Base-by-base conservation (phyloP, 139 green algal genomes). In the Spirogloea muscicola region DNA sequence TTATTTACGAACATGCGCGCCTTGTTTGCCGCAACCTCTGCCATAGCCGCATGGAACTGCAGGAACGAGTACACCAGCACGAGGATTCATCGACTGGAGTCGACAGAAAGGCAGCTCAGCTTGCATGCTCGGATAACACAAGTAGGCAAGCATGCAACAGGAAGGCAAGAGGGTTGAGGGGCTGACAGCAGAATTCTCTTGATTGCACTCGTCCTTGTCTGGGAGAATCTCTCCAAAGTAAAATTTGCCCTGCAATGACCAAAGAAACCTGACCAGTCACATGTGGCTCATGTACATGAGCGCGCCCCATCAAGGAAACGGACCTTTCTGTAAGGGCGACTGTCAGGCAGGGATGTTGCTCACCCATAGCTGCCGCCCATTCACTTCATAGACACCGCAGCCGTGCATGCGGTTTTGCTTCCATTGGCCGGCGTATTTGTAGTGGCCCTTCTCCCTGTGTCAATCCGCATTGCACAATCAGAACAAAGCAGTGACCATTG, bases 1-100 rank as follows among this genome's bases (percentile, higher is more conserved):
- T 79, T 79, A 38, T 74, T 74, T 0, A 48, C 37, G 7, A 79
- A 79, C 70, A 79, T 79, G 40, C 61, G 70, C 49, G 70, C 70
- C 70, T 79, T 79, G n/a, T 42, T 31, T 40, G 70, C 59, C 31
- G 70, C 39, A 27, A 79, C 70, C 0, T 77, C 44, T 33, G 59
- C 70, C 39, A 79, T 37, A 36, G 40, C 70, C 13, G 70, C 70
- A 77, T 79, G 70, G 13, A 71, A 67, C 70, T 79, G 70, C 5
- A 49, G 46, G 3, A 73, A 41, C 62, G 33, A 9, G 21, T 21
- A 55, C 46, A 55, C 46, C 21, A 21, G 21, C 46, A 21, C 46
- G 21, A 55, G 21, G 46, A 31, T 55, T 21, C 21, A 31, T 31
- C 46, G 21, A 55, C 21, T 55, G 46, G 21, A 21, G 21, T 55